Conservation (phyloP, 495 filamentous ascomycete species). For the Physcia stellaris region DNA sequence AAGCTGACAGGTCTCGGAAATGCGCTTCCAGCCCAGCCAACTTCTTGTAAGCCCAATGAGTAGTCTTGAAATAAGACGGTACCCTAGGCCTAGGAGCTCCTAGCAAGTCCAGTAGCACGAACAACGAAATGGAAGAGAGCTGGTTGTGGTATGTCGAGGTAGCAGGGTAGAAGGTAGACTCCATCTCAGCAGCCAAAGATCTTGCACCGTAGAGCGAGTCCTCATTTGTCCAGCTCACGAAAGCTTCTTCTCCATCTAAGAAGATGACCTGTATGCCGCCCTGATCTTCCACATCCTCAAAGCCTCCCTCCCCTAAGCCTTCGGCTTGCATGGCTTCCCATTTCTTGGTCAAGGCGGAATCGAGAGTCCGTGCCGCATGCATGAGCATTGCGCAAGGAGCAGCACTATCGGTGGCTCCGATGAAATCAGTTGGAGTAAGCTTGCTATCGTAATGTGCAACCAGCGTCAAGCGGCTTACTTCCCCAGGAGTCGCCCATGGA, state of each 20-base stretch:
- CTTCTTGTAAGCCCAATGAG: constrained; percentile 82
- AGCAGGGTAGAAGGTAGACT: constrained; percentile 46
- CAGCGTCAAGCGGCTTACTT: constrained; percentile 67
- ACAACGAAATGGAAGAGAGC: constrained; percentile 67
- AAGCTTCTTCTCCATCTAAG: constrained; percentile 91
- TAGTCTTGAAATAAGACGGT: constrained; percentile 70
- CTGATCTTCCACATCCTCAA: constrained; percentile 42
- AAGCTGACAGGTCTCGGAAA: constrained; percentile 41
- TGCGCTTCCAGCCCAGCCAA: constrained; percentile 57
- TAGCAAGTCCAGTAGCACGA: constrained; percentile 86
- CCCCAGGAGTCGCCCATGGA: constrained; percentile 57
- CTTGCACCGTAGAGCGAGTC: constrained; percentile 85
- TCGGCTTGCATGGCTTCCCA: constrained; percentile 59
- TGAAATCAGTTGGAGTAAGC: constrained; percentile 69
- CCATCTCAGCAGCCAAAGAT: constrained; percentile 65
- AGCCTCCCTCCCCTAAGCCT: constrained; percentile 30
- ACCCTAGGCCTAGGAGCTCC: constrained; percentile 56
- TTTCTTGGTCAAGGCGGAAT: constrained; percentile 63
- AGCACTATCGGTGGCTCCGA: constrained; percentile 87
- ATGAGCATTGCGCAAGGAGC: constrained; percentile 87
- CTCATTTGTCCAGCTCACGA: constrained; percentile 55
- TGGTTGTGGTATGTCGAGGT: constrained; percentile 60
- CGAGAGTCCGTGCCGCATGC: constrained; percentile 69
- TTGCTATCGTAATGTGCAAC: constrained; percentile 94
- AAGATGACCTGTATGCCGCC: constrained; percentile 82